These are phyloP conservation scores for Globisporangium solare DNA, from an alignment of 352 stramenopile species.

Conservation along the genomic window DNA sequence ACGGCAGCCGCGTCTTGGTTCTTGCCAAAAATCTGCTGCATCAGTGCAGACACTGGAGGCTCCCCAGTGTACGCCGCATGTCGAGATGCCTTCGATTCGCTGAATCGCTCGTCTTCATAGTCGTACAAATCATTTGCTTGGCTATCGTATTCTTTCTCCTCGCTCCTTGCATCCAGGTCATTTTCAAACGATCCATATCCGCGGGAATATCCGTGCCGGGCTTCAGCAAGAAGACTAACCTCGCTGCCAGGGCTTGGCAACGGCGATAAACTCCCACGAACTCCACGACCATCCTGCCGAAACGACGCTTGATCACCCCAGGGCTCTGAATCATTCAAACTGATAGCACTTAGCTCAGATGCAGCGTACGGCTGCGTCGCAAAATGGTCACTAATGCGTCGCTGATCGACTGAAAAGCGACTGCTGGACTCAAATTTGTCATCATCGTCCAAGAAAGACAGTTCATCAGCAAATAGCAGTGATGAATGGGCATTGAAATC, in stretches of 20 bases:
- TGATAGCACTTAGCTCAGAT: conserved; percentile 71
- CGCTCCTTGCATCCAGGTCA: neutral
- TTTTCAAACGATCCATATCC: conserved; percentile 6
- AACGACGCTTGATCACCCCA: conserved; percentile 58
- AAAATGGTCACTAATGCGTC: conserved; percentile 20
- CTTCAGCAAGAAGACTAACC: neutral
- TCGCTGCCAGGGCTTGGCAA: neutral
- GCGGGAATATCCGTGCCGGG: neutral
- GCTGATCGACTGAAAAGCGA: conserved; percentile 10
- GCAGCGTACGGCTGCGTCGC: conserved; percentile 4
- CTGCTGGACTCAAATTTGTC: conserved; percentile 15
- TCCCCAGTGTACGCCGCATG: conserved; percentile 2
- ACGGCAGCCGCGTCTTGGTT: neutral
- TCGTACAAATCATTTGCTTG: neutral
- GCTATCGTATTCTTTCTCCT: neutral
- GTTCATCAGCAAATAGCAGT: conserved; percentile 33
- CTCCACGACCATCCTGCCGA: conserved; percentile 12
- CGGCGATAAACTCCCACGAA: conserved; percentile 14
- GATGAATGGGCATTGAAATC: conserved; percentile 40
- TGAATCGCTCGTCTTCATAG: neutral
- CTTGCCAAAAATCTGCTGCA: conserved; percentile 51
- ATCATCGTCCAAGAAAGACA: conserved; percentile 8
- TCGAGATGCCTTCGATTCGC: neutral
- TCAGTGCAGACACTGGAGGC: conserved; percentile 41
- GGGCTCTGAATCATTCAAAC: conserved; percentile 73